Percentiles rank a stretch among this genome's conserved stretches.
Conservation (phyloP, 805 yeast genomes). For the Cyberlindnera lachancei region DNA sequence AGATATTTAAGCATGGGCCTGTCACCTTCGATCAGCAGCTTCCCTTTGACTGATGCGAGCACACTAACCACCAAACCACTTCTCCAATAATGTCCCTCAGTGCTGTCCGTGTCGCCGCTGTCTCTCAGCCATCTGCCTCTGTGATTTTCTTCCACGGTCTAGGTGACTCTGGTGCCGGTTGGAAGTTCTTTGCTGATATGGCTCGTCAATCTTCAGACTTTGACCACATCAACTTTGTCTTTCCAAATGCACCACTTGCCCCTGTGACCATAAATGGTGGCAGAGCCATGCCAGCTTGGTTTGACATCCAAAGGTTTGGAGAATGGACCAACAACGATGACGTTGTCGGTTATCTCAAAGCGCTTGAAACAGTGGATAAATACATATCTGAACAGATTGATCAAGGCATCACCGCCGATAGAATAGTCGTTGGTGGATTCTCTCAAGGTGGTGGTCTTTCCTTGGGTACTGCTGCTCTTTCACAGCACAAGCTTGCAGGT, state of each 20-base stretch:
- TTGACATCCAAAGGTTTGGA: constrained; percentile 58
- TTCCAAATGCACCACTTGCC: constrained; percentile 80
- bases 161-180: constrained; percentile 87
- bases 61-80: neutral
- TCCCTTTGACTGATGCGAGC: no score
- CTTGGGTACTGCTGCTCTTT: constrained; percentile 47
- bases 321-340: constrained; percentile 37
- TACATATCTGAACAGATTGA: constrained; percentile 45
- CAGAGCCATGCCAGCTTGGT: constrained; percentile 75
- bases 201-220: constrained; percentile 40
- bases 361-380: constrained; percentile 37
- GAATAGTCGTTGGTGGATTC: constrained; percentile 89
- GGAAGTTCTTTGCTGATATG: constrained; percentile 73
- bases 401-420: constrained; percentile 47
- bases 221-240: constrained; percentile 60
- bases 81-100: constrained; percentile 16
- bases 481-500: constrained; percentile 68
- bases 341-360: constrained; percentile 42
- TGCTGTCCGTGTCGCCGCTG: constrained; percentile 27
- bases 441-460: constrained; percentile 89
- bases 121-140: constrained; percentile 45
- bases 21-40: no score
- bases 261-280: constrained; percentile 70
- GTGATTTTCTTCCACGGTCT: constrained; percentile 81
- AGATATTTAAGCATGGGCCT: no score